A percentile compares a stretch with the other conserved stretches of the same genome.
phyloP scores from a whole-genome alignment of 225 moss, liverwort and hornwort species.

The Ulota crispa region DNA sequence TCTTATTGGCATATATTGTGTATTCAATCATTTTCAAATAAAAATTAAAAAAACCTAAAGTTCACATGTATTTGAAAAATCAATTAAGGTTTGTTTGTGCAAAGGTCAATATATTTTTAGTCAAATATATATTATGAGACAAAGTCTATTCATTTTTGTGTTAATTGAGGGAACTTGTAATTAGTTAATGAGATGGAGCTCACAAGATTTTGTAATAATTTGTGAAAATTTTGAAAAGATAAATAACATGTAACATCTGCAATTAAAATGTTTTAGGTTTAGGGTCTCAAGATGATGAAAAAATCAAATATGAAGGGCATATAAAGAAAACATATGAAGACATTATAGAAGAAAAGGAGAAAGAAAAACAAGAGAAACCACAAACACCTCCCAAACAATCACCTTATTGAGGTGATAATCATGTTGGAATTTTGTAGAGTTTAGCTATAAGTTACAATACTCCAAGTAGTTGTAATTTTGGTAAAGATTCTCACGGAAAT shows the following conservation, averaged over 20 bases:
- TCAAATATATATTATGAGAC: too few relatives aligned
- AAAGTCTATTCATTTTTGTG: background rate
- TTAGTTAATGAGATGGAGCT: background rate
- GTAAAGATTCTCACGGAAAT: too few relatives aligned
- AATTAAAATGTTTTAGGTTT: background rate
- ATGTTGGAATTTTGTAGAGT: background rate
- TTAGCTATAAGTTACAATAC: background rate
- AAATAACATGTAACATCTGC: background rate
- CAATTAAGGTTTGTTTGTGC: background rate
- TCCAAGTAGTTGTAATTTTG: background rate
- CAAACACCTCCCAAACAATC: background rate
- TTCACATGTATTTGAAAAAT: background rate
- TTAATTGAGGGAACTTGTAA: background rate
- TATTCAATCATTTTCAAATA: too few relatives aligned
- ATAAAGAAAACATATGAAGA: conserved; percentile 8
- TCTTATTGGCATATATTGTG: too few relatives aligned
- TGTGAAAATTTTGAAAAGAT: background rate
- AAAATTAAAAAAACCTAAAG: fast-evolving
- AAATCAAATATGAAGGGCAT: background rate
- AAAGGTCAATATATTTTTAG: too few relatives aligned
- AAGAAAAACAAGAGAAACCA: background rate
- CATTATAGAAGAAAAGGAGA: background rate
- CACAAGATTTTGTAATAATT: background rate
- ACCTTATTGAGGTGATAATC: conserved; percentile 5
- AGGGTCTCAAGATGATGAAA: background rate